Evolutionary conservation across 495 filamentous ascomycete species (phyloP), one percentile per base, ranked within the genome.

Genomic region (Aspergillus egyptiacus): DNA sequence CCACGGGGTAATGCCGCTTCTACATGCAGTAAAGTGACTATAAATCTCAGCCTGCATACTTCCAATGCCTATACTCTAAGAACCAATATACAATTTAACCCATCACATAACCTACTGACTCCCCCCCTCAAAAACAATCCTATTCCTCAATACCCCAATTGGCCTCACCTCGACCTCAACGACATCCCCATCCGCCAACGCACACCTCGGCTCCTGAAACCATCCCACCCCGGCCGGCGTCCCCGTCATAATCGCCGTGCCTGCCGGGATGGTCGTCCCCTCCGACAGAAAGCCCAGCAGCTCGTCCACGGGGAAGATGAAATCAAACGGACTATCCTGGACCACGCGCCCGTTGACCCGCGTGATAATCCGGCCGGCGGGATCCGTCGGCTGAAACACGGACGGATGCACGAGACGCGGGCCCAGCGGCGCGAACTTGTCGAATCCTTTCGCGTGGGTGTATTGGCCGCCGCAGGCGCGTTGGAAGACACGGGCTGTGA

Each of bases 181-280:
- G 6, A 53, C 47, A 58, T 71, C 69, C n/a, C 69, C 70, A 60
- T 69, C 55, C 41, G 62, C 55, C 30, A 73, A 28, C 44, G 65
- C 68, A 11, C 56, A 54, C 15, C 62, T 62, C 14, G 61, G 59
- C 46, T 72, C 72, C 60, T 70, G 73, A 20, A 66, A 66, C 28
- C 63, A 54, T 25, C 58, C 61, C 2, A 65, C 55, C 11, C 62
- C 62, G 1, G 60, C 35, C 3, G 73, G 74, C 60, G 85, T 89
- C 45, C 85, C 85, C 14, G 85, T 87, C 53, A 86, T 85, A 36
- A 89, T 82, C 23, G 86, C 35, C 60, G 86, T 84, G 1, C 84
- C 83, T 2, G 82, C 81, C 27, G 83, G 57, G 28, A 88, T 58
- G 4, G 85, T 87, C 17, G 83, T 85, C 28, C 84, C 85, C 15